These are phyloP conservation scores for Starmerella sirachaensis DNA, from an alignment of 805 yeast genomes.

Conservation along the genomic window DNA sequence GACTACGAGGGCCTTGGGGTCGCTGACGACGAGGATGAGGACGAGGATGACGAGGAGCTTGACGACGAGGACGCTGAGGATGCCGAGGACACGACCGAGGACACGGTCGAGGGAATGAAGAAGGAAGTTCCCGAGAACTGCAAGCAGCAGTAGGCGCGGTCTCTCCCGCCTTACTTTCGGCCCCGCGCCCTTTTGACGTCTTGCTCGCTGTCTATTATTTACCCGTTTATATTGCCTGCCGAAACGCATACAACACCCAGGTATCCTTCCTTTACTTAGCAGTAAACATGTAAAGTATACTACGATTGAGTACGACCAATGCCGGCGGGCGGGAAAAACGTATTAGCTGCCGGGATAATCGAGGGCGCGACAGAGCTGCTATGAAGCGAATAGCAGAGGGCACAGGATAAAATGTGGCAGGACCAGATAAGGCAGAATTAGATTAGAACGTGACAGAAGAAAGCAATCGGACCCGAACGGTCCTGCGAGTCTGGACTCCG, in stretches of 20 bases:
- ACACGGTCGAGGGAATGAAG: slow-evolving; percentile 20
- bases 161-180: neutral
- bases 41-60: slow-evolving; percentile 49
- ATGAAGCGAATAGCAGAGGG: no score
- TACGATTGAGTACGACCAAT: no score
- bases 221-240: neutral
- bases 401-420: no score
- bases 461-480: no score
- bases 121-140: slow-evolving; percentile 50
- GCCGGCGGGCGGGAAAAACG: no score
- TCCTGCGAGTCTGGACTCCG: no score
- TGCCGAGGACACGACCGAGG: slow-evolving; percentile 28
- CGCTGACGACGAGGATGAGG: slow-evolving; percentile 50
- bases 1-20: slow-evolving; percentile 54
- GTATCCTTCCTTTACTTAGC: neutral
- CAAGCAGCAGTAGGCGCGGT: slow-evolving; percentile 35
- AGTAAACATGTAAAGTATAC: neutral
- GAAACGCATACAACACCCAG: neutral
- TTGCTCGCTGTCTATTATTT: neutral
- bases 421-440: no score
- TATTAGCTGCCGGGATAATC: no score
- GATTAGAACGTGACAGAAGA: no score
- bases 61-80: slow-evolving; percentile 46
- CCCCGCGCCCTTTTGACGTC: neutral
- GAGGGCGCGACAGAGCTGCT: no score